Conservation (phyloP, 2,329 filamentous ascomycete genomes). For the Thielaviopsis musarum region DNA sequence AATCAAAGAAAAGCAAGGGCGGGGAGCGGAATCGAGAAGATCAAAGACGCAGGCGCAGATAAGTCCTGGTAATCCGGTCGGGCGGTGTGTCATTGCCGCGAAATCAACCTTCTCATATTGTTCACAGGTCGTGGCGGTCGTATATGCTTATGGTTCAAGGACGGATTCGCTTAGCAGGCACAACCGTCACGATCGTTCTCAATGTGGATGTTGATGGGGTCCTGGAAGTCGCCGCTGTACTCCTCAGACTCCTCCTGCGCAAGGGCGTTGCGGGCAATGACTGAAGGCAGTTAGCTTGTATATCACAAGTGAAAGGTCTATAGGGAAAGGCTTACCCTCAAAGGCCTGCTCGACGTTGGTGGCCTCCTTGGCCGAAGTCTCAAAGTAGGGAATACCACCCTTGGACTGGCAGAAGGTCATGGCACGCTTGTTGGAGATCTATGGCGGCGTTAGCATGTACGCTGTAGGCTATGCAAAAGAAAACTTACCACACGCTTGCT, state of each 20-base stretch:
- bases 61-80: neutral
- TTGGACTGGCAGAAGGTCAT: slow-evolving; percentile 97
- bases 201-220: slow-evolving; percentile 95
- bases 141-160: no score
- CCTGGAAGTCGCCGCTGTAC: slow-evolving; percentile 92
- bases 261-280: slow-evolving; percentile 89
- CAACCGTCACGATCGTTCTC: slow-evolving; percentile 88
- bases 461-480: no score
- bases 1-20: neutral
- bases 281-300: slow-evolving; percentile 27
- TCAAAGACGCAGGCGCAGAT: neutral
- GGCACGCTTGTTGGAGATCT: slow-evolving; percentile 90
- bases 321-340: slow-evolving; percentile 33
- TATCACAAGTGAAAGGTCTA: neutral
- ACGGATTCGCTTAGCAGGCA: slow-evolving; percentile 48
- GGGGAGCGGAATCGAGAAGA: neutral
- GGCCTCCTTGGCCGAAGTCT: slow-evolving; percentile 97
- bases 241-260: slow-evolving; percentile 96
- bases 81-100: neutral
- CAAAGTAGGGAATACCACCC: slow-evolving; percentile 94
- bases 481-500: neutral
- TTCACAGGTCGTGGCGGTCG: no score
- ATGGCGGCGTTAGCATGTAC: slow-evolving; percentile 2
- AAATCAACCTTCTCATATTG: no score
- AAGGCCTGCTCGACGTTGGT: slow-evolving; percentile 84